These are phyloP conservation scores for Cryptococcus sp. DNA, from an alignment of 1,284 basidiomycete genomes.

Conservation along the genomic window DNA sequence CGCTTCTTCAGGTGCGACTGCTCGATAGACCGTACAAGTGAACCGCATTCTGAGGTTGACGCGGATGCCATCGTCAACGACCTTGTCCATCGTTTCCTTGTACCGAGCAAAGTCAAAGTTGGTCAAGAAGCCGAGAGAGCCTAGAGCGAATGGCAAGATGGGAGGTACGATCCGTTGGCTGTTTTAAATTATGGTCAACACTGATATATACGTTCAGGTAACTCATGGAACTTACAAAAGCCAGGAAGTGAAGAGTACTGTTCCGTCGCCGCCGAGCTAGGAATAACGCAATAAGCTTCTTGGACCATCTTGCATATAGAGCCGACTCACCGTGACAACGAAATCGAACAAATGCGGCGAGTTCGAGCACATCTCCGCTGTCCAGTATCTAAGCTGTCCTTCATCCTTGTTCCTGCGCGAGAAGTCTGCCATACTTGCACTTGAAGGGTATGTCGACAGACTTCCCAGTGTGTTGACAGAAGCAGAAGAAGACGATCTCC, in stretches of 20 bases:
- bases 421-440: constrained; percentile 38
- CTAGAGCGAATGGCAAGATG: constrained; percentile 95
- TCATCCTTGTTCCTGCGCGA: constrained; percentile 58
- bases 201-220: not conserved
- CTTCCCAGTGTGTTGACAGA: constrained; percentile 40
- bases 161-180: constrained; percentile 93
- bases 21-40: constrained; percentile 95
- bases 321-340: constrained; percentile 79
- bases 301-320: not conserved
- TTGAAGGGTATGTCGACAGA: constrained; percentile 40
- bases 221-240: constrained; percentile 64
- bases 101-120: constrained; percentile 95
- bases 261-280: constrained; percentile 95
- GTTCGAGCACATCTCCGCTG: constrained; percentile 89
- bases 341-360: constrained; percentile 96
- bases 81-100: constrained; percentile 81
- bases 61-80: constrained; percentile 89
- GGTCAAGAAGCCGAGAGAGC: constrained; percentile 96
- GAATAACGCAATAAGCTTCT: too few species aligned
- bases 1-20: constrained; percentile 67
- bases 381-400: constrained; percentile 97
- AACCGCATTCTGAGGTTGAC: constrained; percentile 99
- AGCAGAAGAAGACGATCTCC: constrained; percentile 63
- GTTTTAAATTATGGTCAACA: constrained; percentile 1
- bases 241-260: constrained; percentile 98